Evolutionary conservation across 331 rosid species (phyloP), one percentile per base, ranked within the genome.

Genomic region (Malus hybrid): DNA sequence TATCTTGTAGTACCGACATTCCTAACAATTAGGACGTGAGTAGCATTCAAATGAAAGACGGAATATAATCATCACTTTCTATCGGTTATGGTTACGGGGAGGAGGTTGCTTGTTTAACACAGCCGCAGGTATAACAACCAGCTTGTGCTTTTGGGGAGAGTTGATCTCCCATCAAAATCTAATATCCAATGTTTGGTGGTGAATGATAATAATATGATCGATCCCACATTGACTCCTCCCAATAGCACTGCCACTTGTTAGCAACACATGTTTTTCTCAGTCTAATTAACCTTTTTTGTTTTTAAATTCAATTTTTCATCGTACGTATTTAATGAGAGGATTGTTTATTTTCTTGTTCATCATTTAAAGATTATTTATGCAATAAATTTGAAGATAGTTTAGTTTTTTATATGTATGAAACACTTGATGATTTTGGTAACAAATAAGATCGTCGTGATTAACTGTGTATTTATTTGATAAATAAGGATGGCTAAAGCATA

Each of bases 91-190:
- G 48, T 42, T 11, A 42, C 5, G 48, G 57, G 36, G 22, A 33
- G 39, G 77, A 74, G 81, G 76, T 90, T 90, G 95, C 98, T 93
- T 93, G 86, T 82, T 80, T 78, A 85, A 81, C 87, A 93, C 95
- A 89, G 76, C 86, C 46, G 4, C 46, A 53, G 58, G 19, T 85
- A 70, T 87, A 90, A 90, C 97, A 67, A 88, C 92, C 87, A 33
- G 30, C 71, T 66, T 71, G 42, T 79, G 77, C 77, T 70, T 70
- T 44, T 10, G 15, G 15, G 5, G 5, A 44, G 15, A 44, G 82
- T 87, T 46, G 88, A 84, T 89, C 82, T 82, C 76, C 86, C 63
- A 87, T 92, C 97, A 86, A 87, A 79, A 87, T 92, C 91, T 75
- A 56, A 77, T 83, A 74, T 88, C 84, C 80, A 81, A 77, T 66